Conservation (phyloP, 2,329 filamentous ascomycete genomes). For the Trematosphaeria pertusa region DNA sequence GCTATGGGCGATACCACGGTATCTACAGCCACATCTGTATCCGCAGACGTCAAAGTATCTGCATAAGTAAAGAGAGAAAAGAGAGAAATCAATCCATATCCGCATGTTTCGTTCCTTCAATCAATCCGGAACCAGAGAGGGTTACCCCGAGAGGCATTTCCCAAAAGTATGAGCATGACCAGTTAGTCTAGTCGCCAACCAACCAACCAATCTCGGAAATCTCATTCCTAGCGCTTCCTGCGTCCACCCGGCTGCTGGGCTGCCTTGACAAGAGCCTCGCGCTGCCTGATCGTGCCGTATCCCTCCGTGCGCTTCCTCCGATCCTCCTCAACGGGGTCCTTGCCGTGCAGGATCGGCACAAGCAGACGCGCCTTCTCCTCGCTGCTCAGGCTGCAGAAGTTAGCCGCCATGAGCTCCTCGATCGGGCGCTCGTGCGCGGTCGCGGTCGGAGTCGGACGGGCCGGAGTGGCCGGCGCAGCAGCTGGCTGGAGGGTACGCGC, state of each 20-base stretch:
- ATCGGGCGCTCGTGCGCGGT: constrained; percentile 10
- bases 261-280: no score
- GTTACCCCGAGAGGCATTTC: no score
- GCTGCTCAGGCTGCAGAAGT: constrained; percentile 16
- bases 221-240: no score
- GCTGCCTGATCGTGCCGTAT: constrained; percentile 20
- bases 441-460: background rate
- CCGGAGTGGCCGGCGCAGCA: background rate
- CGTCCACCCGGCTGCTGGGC: no score
- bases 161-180: no score
- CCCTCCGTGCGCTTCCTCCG: constrained; percentile 1
- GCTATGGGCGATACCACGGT: constrained; percentile 9
- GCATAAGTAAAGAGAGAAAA: background rate
- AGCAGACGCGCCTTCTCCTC: constrained; percentile 28
- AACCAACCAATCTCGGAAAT: no score
- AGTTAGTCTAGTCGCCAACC: no score
- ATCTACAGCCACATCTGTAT: no score
- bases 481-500: background rate
- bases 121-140: no score
- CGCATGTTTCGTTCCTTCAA: no score
- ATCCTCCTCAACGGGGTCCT: constrained; percentile 22
- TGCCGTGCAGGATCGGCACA: constrained; percentile 23
- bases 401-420: constrained; percentile 13
- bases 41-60: no score
- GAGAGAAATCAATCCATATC: no score